Evolutionary conservation across 2,329 filamentous ascomycete genomes (phyloP), one percentile per base, ranked within the genome.

Genomic region (Fusarium nygamai): DNA sequence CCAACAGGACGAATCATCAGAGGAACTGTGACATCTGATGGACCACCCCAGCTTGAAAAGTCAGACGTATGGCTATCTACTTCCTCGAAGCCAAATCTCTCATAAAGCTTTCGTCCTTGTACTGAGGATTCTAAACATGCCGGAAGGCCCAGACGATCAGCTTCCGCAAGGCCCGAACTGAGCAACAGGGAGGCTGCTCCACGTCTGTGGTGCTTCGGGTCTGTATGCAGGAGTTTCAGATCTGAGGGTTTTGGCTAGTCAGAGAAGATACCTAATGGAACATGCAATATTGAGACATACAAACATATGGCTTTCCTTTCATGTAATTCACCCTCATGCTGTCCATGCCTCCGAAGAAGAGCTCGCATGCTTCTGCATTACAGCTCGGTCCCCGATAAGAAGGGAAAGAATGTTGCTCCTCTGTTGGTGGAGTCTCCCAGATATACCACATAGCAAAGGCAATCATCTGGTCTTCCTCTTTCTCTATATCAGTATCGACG

Each of bases 381-480:
- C 76, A 71, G 3, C 80, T 80, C 3, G 81, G 76, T 0, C 80
- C 79, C 64, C 76, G 81, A 3, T 72, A 63, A 8, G 72, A 69
- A 33, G 75, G 64, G 31, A 80, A 74, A n/a, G 78, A 78, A 13
- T 73, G 64, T 11, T 64, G 73, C 22, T 78, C 63, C 39, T 56
- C n/a, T 36, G 41, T 78, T 24, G 69, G 68, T 13, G 73, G 62
- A 22, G 54, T 76, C 6, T 76, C 69, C 76, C 80, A 82, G 14
- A 84, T 72, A 57, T 80, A 81, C 79, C 82, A 85, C 76, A 80
- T 80, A 39, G 79, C 72, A 64, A 83, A 84, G n/a, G 80, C 79
- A 41, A 85, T 62, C 60, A 78, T 80, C 58, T 81, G 76, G 29
- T 78, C 76, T 41, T 76, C 73, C 20, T 77, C 74, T 33, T 76